A percentile compares a stretch with the other conserved stretches of the same genome.
phyloP scores from a whole-genome alignment of 1,284 basidiomycete species.

The Abortiporus biennis region DNA sequence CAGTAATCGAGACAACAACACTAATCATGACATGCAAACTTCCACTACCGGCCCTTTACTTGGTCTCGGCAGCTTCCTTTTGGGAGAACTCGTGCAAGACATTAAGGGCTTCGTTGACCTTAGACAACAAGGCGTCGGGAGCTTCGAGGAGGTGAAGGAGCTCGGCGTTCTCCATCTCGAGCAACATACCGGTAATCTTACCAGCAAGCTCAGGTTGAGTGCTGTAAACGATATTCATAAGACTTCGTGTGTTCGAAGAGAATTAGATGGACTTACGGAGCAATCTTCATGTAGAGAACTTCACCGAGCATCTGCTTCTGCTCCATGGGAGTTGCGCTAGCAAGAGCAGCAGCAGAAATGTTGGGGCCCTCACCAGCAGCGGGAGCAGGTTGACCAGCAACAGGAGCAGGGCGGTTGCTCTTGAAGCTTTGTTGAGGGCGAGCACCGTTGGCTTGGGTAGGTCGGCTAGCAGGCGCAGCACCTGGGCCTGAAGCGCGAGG shows the following conservation, averaged over 20 bases:
- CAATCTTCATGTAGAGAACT: slow-evolving; percentile 87
- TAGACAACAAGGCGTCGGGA: slow-evolving; percentile 74
- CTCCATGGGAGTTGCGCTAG: slow-evolving; percentile 75
- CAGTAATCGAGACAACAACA: slow-evolving; percentile 11
- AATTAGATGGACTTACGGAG: slow-evolving; percentile 45
- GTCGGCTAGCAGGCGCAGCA: slow-evolving; percentile 37
- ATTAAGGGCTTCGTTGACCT: slow-evolving; percentile 83
- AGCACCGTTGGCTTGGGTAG: slow-evolving; percentile 23
- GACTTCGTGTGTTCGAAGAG: slow-evolving; percentile 5
- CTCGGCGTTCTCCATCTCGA: slow-evolving; percentile 96
- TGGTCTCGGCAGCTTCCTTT: slow-evolving; percentile 34
- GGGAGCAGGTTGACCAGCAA: slow-evolving; percentile 30
- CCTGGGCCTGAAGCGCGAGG: slow-evolving; percentile 45
- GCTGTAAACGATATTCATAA: slow-evolving; percentile 29
- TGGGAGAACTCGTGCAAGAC: slow-evolving; percentile 77
- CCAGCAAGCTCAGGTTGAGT: slow-evolving; percentile 85
- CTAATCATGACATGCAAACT: slow-evolving; percentile 3
- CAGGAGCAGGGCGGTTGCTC: slow-evolving; percentile 22
- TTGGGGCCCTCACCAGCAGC: slow-evolving; percentile 29
- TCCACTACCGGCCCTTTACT: slow-evolving; percentile 13
- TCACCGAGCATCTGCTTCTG: slow-evolving; percentile 98
- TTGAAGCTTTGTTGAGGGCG: slow-evolving; percentile 26
- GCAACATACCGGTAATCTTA: slow-evolving; percentile 96
- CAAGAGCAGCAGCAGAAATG: slow-evolving; percentile 55
- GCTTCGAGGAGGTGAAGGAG: slow-evolving; percentile 82